Evolutionary conservation across 345 rosid species (phyloP), one percentile per base, ranked within the genome.

Genomic region (Linum usitatissimum): DNA sequence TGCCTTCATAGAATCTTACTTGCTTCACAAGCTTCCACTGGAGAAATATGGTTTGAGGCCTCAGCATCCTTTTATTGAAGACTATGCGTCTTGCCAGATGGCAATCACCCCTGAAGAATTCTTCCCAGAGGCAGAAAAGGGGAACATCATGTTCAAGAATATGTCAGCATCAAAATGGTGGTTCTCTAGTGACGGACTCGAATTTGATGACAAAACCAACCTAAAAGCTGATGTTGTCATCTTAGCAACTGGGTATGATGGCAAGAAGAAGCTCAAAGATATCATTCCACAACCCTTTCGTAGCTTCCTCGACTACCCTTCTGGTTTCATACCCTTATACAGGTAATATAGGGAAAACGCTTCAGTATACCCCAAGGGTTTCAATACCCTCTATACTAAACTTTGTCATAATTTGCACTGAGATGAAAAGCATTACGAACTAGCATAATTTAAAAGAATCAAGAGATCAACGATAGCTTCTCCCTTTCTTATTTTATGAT

Each of bases 71-170:
- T 92, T 92, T 57, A 83, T 82, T 15, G 96, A 89, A 69, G 98
- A 89, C 73, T 85, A 84, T 34, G 91, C 95, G n/a, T 84, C 95
- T n/a, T 89, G 96, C 69, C 98, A 92, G 71, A 88, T 86, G 96
- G 95, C 95, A 0, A 84, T 92, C 65, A 38, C 87, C 69, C 98
- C 98, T 0, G 83, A 83, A 5, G 81, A 75, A 10, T 92, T 92
- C 78, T 92, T 89, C 70, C 55, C 78, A 0, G 90, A 92, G 73
- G 96, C 87, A 5, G 93, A 86, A 51, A 81, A 92, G 55, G 95
- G 93, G 8, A 85, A 73, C 58, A 89, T 92, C 68, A 61, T 72
- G 66, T 79, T 92, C 79, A 89, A 76, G 76, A 86, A 66, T 67
- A 17, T 86, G 20, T 76, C 86, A 68, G 19, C 87, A 23, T 76